phyloP scores from a whole-genome alignment of 106 monocot genomes.

The Phalaenopsis aphrodite region DNA sequence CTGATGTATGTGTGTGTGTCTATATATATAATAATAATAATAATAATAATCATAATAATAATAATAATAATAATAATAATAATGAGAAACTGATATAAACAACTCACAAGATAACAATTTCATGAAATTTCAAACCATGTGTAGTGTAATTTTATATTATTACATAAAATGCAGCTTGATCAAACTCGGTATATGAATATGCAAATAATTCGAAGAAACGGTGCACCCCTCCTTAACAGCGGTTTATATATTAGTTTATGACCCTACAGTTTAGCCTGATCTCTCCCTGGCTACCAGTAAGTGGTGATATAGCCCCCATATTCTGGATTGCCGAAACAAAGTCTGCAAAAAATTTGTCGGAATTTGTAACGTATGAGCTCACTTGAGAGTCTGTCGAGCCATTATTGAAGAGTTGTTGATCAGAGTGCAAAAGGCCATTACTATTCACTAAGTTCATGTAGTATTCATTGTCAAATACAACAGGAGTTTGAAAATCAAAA shows the following conservation, averaged over 20 bases:
- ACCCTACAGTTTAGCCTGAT: constrained; percentile 31
- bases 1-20: too few relatives aligned
- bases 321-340: constrained; percentile 25
- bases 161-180: too few relatives aligned
- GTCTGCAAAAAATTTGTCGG: constrained; percentile 16
- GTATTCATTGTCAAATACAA: constrained; percentile 32
- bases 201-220: too few relatives aligned
- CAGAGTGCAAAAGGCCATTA: constrained; percentile 40
- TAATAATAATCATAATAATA: too few relatives aligned
- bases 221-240: too few relatives aligned
- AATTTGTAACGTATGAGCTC: constrained; percentile 16
- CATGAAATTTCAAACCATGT: too few relatives aligned
- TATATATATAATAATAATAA: too few relatives aligned
- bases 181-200: too few relatives aligned
- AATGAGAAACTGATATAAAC: too few relatives aligned
- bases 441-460: constrained; percentile 27
- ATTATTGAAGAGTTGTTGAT: constrained; percentile 37
- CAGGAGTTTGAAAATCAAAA: constrained; percentile 20
- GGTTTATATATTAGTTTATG: constrained; percentile 8
- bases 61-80: too few relatives aligned
- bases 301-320: constrained; percentile 29
- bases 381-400: constrained; percentile 26
- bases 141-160: too few relatives aligned
- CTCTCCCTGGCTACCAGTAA: constrained; percentile 27
- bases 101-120: too few relatives aligned